These are phyloP conservation scores for Calocybe gangraenosa DNA, from an alignment of 768 basidiomycete genomes.

Conservation along the genomic window DNA sequence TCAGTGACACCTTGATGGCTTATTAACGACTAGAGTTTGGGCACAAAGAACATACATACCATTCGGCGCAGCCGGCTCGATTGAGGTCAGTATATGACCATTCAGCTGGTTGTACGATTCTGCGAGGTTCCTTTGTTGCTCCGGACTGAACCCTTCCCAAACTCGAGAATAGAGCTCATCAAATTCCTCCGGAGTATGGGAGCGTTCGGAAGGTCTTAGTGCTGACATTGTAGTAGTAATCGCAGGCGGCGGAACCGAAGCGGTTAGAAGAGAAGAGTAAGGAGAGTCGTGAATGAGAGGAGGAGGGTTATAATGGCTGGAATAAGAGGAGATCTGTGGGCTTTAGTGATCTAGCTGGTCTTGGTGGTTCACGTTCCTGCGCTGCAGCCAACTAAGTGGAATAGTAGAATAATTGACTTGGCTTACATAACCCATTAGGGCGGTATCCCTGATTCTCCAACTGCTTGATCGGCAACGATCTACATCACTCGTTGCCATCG, in stretches of 20 bases:
- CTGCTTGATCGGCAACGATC: background rate
- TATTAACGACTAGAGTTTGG: background rate
- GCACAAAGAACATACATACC: constrained; percentile 6
- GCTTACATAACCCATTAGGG: constrained; percentile 11
- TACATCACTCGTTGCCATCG: constrained; percentile 6
- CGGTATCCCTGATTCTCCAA: constrained; percentile 9
- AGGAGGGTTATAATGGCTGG: background rate
- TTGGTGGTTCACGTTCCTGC: constrained; percentile 11
- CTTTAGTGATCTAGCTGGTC: constrained; percentile 7
- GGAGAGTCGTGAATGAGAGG: constrained; percentile 3
- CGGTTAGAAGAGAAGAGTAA: background rate
- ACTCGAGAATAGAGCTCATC: constrained; percentile 57
- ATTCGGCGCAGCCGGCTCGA: constrained; percentile 8
- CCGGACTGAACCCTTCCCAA: constrained; percentile 47
- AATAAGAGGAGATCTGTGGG: background rate
- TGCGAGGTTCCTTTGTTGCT: constrained; percentile 5
- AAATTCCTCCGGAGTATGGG: constrained; percentile 41
- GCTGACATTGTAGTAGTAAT: constrained; percentile 7
- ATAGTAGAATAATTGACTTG: constrained; percentile 5
- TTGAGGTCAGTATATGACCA: background rate
- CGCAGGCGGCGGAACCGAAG: background rate
- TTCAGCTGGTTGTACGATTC: constrained; percentile 4
- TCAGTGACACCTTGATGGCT: constrained; percentile 7
- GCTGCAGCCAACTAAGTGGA: constrained; percentile 15
- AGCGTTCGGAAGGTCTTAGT: constrained; percentile 7